Conservation (phyloP, 352 stramenopile species). For the Pythium periplocum region DNA sequence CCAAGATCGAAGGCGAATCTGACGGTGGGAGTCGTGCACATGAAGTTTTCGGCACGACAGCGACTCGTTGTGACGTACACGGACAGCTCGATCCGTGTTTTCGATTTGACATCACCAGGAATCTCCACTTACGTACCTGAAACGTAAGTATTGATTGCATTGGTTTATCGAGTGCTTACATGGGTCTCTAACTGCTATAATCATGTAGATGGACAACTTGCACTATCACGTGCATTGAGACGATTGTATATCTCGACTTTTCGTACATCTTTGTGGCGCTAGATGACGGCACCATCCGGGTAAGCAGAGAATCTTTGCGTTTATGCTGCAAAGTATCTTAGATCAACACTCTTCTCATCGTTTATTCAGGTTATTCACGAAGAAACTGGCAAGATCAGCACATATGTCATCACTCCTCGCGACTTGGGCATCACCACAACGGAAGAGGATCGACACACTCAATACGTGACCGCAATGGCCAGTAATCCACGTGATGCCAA, state of each 20-base stretch:
- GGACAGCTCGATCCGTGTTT: slow-evolving; percentile 61
- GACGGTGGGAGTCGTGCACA: slow-evolving; percentile 36
- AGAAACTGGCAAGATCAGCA: slow-evolving; percentile 60
- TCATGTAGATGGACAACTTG: slow-evolving; percentile 54
- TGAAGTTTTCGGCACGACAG: slow-evolving; percentile 66
- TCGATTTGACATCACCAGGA: slow-evolving; percentile 30
- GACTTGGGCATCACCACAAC: slow-evolving; percentile 29
- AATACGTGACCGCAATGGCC: slow-evolving; percentile 43
- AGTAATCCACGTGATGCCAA: slow-evolving; percentile 56
- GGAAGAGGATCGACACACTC: slow-evolving; percentile 18
- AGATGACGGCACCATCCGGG: slow-evolving; percentile 57
- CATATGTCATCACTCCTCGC: slow-evolving; percentile 52
- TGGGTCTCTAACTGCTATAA: neutral
- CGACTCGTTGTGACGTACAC: slow-evolving; percentile 55
- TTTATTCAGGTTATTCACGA: slow-evolving; percentile 58
- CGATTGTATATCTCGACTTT: slow-evolving; percentile 43
- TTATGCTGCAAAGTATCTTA: neutral
- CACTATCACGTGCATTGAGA: slow-evolving; percentile 61
- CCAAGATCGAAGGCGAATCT: slow-evolving; percentile 26
- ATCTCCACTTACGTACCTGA: slow-evolving; percentile 24
- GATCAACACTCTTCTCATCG: no score
- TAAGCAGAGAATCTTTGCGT: slow-evolving; percentile 11
- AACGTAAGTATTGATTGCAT: slow-evolving; percentile 6
- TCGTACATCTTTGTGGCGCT: slow-evolving; percentile 72
- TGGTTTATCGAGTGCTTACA: slow-evolving; percentile 1